Evolutionary conservation across 176 grass and related monocot genomes (phyloP).

Genomic region (Zea luxurians): DNA sequence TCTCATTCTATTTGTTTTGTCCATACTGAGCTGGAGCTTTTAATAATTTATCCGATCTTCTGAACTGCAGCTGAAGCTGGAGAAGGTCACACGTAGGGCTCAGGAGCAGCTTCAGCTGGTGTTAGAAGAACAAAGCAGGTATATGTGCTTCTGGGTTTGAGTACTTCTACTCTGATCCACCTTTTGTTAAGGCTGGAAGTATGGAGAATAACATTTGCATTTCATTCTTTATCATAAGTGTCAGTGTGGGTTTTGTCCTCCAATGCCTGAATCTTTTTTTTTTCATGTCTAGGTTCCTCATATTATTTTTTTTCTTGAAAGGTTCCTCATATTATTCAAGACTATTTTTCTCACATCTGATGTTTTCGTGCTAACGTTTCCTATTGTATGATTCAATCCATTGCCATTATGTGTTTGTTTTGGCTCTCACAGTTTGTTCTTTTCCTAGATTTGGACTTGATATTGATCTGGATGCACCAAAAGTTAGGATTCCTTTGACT

Average conservation of each 20-base stretch:
- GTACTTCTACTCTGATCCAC: background rate
- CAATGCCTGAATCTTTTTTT: background rate
- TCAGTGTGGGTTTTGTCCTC: background rate
- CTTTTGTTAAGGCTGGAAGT: background rate
- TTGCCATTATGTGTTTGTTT: conserved; percentile 24
- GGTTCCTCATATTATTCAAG: background rate
- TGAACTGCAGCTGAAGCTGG: conserved; percentile 78
- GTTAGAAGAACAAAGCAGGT: conserved; percentile 96
- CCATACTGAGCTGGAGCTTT: conserved; percentile 27
- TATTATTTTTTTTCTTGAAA: background rate
- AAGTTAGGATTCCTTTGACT: conserved; percentile 84
- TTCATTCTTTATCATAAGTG: background rate
- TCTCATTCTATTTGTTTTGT: conserved; percentile 20
- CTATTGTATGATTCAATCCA: background rate
- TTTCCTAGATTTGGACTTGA: conserved; percentile 85
- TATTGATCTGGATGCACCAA: conserved; percentile 98
- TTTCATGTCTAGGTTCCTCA: too few relatives aligned
- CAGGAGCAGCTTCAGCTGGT: conserved; percentile 97
- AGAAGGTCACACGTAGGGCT: conserved; percentile 86
- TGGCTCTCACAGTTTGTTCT: conserved; percentile 38
- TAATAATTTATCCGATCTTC: conserved; percentile 35
- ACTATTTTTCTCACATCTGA: background rate
- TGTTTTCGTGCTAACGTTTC: conserved; percentile 7
- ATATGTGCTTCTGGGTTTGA: conserved; percentile 20
- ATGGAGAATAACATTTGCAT: background rate